These are phyloP conservation scores for Coemansia sp. DNA, from an alignment of 192 early-diverging fungal species.

Conservation along the genomic window DNA sequence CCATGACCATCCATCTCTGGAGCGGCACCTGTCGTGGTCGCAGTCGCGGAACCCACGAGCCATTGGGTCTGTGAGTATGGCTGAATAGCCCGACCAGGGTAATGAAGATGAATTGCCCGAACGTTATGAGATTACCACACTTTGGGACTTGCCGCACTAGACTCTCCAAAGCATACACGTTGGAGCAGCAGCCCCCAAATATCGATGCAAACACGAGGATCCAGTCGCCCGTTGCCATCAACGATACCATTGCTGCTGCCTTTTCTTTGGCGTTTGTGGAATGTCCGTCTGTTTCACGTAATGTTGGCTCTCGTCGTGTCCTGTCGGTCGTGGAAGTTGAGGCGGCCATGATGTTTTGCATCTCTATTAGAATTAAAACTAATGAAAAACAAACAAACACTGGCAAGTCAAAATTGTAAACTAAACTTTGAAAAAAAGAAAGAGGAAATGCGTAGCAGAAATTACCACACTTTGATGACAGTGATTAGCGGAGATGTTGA, in stretches of 20 bases:
- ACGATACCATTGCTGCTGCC: conserved; percentile 20
- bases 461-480: too few species aligned
- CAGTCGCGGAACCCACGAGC: conserved; percentile 52
- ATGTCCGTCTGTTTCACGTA: background rate
- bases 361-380: too few species aligned
- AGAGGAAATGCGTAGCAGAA: too few species aligned
- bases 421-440: too few species aligned
- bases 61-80: conserved; percentile 53
- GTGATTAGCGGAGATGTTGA: too few species aligned
- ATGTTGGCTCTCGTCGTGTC: background rate
- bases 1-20: conserved; percentile 70
- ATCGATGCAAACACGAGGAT: conserved; percentile 67
- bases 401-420: too few species aligned
- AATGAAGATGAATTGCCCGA: conserved; percentile 79
- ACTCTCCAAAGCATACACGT: conserved; percentile 81
- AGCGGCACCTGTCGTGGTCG: conserved; percentile 67
- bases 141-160: conserved; percentile 62
- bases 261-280: background rate
- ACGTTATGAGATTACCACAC: conserved; percentile 78
- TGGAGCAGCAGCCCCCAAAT: conserved; percentile 89
- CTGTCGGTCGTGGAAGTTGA: background rate
- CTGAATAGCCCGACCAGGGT: conserved; percentile 65
- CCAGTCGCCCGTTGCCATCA: conserved; percentile 51
- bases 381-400: too few species aligned
- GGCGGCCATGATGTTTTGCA: background rate